phyloP scores from a whole-genome alignment of 75 land plant species.

The Cunninghamia lanceolata region DNA sequence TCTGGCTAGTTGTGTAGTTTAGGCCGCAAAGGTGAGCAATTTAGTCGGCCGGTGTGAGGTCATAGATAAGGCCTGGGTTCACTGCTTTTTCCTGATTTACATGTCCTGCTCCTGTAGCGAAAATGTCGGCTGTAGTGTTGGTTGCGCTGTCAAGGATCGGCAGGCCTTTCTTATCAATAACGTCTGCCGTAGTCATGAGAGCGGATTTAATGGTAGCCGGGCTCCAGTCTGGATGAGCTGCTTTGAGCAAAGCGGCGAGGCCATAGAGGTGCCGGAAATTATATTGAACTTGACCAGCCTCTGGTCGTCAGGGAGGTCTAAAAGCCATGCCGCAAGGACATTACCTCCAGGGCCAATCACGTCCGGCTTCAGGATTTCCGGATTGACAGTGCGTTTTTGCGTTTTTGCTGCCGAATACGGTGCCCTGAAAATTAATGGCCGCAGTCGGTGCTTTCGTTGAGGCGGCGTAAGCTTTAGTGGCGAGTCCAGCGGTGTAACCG shows the following conservation, averaged over 20 bases:
- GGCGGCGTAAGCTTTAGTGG: too few relatives aligned
- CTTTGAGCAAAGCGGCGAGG: slow-evolving; percentile 32
- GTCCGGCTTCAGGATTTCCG: slow-evolving; percentile 21
- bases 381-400: slow-evolving; percentile 7
- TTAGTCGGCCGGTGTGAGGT: slow-evolving; percentile 33
- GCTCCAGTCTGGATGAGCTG: slow-evolving; percentile 37
- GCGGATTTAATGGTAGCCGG: slow-evolving; percentile 33
- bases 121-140: slow-evolving; percentile 5
- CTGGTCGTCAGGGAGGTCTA: not conserved
- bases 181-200: slow-evolving; percentile 35
- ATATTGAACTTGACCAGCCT: slow-evolving; percentile 15
- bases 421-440: slow-evolving; percentile 11
- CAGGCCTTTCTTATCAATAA: too few relatives aligned
- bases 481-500: slow-evolving; percentile 13
- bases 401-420: not conserved
- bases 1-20: slow-evolving; percentile 4
- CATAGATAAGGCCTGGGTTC: slow-evolving; percentile 52
- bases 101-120: slow-evolving; percentile 33
- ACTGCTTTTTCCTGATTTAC: slow-evolving; percentile 33
- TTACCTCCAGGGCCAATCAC: slow-evolving; percentile 16
- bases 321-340: slow-evolving; percentile 19
- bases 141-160: too few relatives aligned
- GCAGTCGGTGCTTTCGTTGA: too few relatives aligned
- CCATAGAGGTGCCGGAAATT: slow-evolving; percentile 33
- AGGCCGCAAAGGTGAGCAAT: slow-evolving; percentile 31